These are phyloP conservation scores for Sanghuangporus baumii DNA, from an alignment of 1,284 basidiomycete genomes.

Conservation along the genomic window DNA sequence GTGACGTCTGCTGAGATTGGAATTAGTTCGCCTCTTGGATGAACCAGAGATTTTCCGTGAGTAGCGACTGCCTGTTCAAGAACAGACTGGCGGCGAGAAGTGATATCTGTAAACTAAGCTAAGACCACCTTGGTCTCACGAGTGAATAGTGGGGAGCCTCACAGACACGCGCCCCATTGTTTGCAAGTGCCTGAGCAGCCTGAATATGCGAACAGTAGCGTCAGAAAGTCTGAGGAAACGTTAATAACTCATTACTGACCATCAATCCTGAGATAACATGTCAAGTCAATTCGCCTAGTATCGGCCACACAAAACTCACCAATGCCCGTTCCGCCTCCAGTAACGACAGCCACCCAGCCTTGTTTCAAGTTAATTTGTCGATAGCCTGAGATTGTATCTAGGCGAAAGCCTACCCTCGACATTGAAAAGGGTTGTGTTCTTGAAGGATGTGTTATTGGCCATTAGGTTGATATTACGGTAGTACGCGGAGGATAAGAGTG, in stretches of 20 bases:
- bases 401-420: not conserved
- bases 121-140: too few relatives aligned
- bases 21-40: constrained; percentile 31
- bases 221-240: not conserved
- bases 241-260: not conserved
- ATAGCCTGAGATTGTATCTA: not conserved
- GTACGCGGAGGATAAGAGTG: not conserved
- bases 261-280: not conserved
- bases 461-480: not conserved
- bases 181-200: constrained; percentile 5
- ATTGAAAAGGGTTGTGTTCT: constrained; percentile 2
- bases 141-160: not conserved
- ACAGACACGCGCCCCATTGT: constrained; percentile 12
- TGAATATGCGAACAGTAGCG: not conserved
- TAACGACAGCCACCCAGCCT: constrained; percentile 10
- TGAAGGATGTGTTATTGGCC: constrained; percentile 1
- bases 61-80: constrained; percentile 24
- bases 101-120: constrained; percentile 21
- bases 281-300: not conserved
- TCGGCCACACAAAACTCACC: not conserved
- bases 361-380: not conserved
- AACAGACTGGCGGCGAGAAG: constrained; percentile 26
- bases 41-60: constrained; percentile 25
- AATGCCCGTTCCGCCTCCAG: constrained; percentile 11
- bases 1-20: constrained; percentile 30